Conservation (phyloP, 2,329 filamentous ascomycete species). For the Xylaria sp. region DNA sequence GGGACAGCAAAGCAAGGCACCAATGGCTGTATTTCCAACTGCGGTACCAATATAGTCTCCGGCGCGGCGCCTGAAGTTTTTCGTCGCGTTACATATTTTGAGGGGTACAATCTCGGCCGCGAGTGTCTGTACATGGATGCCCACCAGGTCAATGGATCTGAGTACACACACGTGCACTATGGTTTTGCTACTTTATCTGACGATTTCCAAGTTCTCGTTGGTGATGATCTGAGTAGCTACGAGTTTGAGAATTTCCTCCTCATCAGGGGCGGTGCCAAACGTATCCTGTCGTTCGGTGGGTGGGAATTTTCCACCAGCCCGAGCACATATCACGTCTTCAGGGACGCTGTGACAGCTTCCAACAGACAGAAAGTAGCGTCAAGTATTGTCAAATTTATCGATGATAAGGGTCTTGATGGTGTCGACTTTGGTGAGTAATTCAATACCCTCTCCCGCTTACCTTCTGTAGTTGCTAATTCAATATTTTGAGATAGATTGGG, state of each 20-base stretch:
- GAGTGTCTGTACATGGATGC: not conserved
- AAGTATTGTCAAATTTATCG: slow-evolving; percentile 42
- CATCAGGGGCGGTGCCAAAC: no score
- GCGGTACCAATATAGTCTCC: not conserved
- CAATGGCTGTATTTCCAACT: not conserved
- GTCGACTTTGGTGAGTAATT: slow-evolving; percentile 40
- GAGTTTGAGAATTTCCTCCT: no score
- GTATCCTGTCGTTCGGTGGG: no score
- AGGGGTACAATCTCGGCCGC: not conserved
- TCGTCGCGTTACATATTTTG: not conserved
- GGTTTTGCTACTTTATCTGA: slow-evolving; percentile 30
- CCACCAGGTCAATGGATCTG: not conserved
- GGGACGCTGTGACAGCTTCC: no score
- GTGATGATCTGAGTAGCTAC: no score
- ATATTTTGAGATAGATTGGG: slow-evolving; percentile 50
- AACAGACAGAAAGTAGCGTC: not conserved
- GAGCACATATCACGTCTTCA: no score
- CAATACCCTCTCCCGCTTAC: no score
- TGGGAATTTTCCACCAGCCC: no score
- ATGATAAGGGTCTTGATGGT: slow-evolving; percentile 47
- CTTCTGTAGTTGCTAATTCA: no score
- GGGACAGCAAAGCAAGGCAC: slow-evolving; percentile 3
- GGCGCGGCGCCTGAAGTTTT: not conserved
- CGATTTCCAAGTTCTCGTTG: no score
- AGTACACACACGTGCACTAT: not conserved